Conservation (phyloP, 2,329 filamentous ascomycete species). For the Penicillium sp. region DNA sequence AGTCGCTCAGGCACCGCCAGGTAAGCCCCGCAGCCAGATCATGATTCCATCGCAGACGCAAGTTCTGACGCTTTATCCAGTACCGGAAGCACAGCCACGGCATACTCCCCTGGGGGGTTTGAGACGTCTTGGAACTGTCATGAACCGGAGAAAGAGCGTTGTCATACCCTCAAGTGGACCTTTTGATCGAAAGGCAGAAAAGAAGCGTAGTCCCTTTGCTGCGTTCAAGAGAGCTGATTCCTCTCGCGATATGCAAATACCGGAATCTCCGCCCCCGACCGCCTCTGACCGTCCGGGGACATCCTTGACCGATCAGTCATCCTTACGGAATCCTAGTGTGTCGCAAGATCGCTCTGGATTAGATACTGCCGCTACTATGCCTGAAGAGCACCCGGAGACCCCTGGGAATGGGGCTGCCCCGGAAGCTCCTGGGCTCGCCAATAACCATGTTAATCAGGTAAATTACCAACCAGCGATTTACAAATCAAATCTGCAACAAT, state of each 20-base stretch:
- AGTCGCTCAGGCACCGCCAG: conserved; percentile 32
- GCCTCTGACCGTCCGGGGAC: conserved; percentile 33
- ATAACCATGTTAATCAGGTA: conserved; percentile 22
- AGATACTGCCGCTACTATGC: conserved; percentile 19
- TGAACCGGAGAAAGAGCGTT: conserved; percentile 47
- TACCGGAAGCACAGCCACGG: conserved; percentile 36
- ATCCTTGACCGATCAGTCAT: conserved; percentile 28
- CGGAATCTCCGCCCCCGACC: conserved; percentile 32
- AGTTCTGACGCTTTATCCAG: conserved; percentile 13
- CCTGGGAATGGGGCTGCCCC: conserved; percentile 30
- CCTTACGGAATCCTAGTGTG: conserved; percentile 26
- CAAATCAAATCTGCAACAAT: not conserved
- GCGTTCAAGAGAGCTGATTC: conserved; percentile 43
- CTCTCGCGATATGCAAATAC: conserved; percentile 37
- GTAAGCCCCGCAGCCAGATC: conserved; percentile 26
- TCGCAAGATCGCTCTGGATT: conserved; percentile 24
- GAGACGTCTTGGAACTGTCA: conserved; percentile 48
- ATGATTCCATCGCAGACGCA: not conserved
- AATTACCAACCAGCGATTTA: conserved; percentile 10
- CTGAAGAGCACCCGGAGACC: conserved; percentile 19
- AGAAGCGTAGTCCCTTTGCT: conserved; percentile 44
- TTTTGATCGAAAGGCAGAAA: conserved; percentile 33
- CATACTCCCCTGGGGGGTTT: conserved; percentile 45
- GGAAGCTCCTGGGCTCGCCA: conserved; percentile 21
- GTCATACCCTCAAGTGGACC: conserved; percentile 33